A percentile compares a stretch with the other conserved stretches of the same genome.
Evolutionary conservation across 129 eudicot species (phyloP).

Genomic region (Centella asiatica): DNA sequence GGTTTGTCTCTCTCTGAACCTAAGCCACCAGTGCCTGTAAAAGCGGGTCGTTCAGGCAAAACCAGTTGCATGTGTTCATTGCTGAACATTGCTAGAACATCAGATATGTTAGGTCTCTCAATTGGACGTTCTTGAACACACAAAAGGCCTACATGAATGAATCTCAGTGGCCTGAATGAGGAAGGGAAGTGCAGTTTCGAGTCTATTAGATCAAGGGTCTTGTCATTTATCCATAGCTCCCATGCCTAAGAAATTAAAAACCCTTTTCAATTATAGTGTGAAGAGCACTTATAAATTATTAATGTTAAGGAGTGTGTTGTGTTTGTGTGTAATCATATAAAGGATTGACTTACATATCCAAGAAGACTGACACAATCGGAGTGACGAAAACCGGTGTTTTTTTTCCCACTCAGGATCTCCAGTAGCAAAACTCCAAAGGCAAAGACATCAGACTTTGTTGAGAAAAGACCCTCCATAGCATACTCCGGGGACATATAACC

Average conservation of each 20-base stretch:
- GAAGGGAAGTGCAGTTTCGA: neutral
- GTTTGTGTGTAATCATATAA: neutral
- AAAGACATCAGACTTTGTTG: slow-evolving; percentile 18
- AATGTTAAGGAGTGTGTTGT: neutral
- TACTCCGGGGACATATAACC: slow-evolving; percentile 26
- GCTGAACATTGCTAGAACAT: slow-evolving; percentile 15
- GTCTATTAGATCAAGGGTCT: slow-evolving; percentile 11
- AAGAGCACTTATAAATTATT: neutral
- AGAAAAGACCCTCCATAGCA: slow-evolving; percentile 20
- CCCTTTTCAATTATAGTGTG: no score
- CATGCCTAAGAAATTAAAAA: slow-evolving; percentile 9
- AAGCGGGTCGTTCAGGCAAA: slow-evolving; percentile 11
- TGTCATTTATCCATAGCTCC: slow-evolving; percentile 14
- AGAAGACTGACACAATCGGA: slow-evolving; percentile 6
- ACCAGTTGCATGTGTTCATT: slow-evolving; percentile 8
- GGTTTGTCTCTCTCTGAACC: neutral
- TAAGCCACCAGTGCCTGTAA: neutral
- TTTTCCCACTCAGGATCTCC: slow-evolving; percentile 26
- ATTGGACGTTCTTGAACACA: slow-evolving; percentile 20
- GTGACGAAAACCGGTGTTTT: slow-evolving; percentile 9
- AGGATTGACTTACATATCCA: slow-evolving; percentile 11
- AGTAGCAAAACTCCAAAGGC: slow-evolving; percentile 22
- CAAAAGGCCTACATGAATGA: slow-evolving; percentile 12
- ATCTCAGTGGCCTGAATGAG: slow-evolving; percentile 5
- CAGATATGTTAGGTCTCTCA: slow-evolving; percentile 14